Evolutionary conservation across 1,139 yeast species (phyloP), one percentile per base, ranked within the genome.

Genomic region (Lodderomyces beijingensis): DNA sequence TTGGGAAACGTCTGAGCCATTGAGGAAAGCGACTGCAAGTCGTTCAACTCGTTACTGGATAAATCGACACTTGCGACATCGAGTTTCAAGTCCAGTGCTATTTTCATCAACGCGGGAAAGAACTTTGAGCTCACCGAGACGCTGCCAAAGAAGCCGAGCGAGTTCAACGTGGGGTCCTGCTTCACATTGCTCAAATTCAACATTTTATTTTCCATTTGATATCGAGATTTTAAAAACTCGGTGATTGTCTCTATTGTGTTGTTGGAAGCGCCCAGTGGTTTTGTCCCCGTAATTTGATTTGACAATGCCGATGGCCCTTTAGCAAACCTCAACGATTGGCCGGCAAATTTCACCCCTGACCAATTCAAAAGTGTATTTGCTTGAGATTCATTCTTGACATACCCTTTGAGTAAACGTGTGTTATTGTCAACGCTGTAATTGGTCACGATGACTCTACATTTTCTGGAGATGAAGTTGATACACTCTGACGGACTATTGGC

Each of bases 101-200:
- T 62, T 52, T 84, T 87, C 87, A 91, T 79, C 44, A 91, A 62
- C 1, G 98, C 98, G 3, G 89, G 85, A 56, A 91, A 88, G 71
- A 89, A 80, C 55, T 89, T 89, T 11, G 93, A 73, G 1, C 76
- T 55, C 3, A 77, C 70, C 31, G 79, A 71, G 5, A 78, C 62
- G 12, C 74, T 63, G 15, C 76, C 70, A 45, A 88, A 78, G 36
- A 87, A 65, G 0, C 96, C 95, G 41, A 72, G 72, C 12, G 72
- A 62, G 13, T 60, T 59, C 30, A 91, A 63, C 11, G 59, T 67
- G 18, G 75, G 80, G 51, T 91, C 97, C 33, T 70, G 71, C 39
- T 74, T 72, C 49, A 88, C 76, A 34, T 65, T 65, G n/a, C 81
- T 69, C 35, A 91, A 64, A 50, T 89, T 85, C 37, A 91, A 65